Base-by-base conservation (phyloP, 2,329 filamentous ascomycete genomes). In the Clonostachys byssicola region DNA sequence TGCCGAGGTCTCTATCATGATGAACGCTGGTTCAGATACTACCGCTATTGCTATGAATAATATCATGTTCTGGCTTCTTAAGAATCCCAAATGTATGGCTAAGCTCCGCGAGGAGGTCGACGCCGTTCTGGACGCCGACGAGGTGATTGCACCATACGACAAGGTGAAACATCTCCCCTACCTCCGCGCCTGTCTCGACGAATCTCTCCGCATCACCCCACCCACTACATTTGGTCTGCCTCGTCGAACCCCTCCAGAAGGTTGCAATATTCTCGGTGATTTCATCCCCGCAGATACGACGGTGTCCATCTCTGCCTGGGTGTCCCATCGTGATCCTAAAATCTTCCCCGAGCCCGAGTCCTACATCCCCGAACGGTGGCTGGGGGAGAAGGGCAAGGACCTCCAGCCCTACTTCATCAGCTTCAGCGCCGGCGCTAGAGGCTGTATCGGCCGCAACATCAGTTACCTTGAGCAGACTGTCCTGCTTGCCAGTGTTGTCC, bases 81-180 rank as follows among this genome's bases (percentile, higher is more conserved):
- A 54, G 36, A 62, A 68, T 48, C 60, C 61, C 2, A 48, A 54
- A 2, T 56, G 54, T 5, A 56, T 66, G 17, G 51, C 54, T 6
- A 63, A 56, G 41, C 51, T 67, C 7, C 51, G 54, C 6, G 49
- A 55, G 3, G 65, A 67, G 42, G 55, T 70, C 34, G 57, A 65
- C 10, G 44, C 47, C 6, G 68, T 71, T 14, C 57, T 77, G 2
- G 67, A 71, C 2, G 54, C 61, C 0, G 62, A 67, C 4, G 73
- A 77, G 18, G 55, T 65, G 6, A 60, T 78, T 20, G 71, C 70
- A 1, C 62, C 73, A 0, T 78, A 75, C 50, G 72, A 75, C 61
- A 1, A 39, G 36, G 17, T 54, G 52, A 8, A 52, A 73, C 1
- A 64, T 58, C 34, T 49, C 49, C 2, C 39, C 1, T 75, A 68